Evolutionary conservation across 441 rosid species (phyloP), one percentile per base, ranked within the genome.

Genomic region (Hura crepitans): DNA sequence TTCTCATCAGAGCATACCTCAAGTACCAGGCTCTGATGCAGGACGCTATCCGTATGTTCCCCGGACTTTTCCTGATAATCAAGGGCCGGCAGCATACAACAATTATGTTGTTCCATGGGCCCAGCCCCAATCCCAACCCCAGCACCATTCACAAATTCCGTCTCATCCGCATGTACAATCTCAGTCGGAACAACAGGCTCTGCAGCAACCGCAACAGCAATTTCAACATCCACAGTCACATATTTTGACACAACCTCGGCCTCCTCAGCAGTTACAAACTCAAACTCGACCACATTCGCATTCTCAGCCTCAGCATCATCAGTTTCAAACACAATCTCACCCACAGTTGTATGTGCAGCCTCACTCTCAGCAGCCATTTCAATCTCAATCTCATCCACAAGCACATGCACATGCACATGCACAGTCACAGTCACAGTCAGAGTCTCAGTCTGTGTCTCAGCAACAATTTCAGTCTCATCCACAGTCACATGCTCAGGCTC

Each of bases 81-180:
- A 79, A 66, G 92, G 80, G 49, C 89, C 78, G 70, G 60, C 72
- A 30, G 69, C 84, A 13, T 86, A 76, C 74, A 66, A 65, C 72
- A 86, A 73, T 77, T 89, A 93, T 72, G 89, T 93, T n/a, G 94
- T 86, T 76, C 96, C 99, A 22, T 91, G 98, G 97, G 96, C 97
- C 37, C 89, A 85, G 46, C 76, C 88, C n/a, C 89, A 80, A 37
- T 72, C 53, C 0, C 84, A 71, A n/a, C n/a, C n/a, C n/a, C n/a
- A n/a, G 50, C 69, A 54, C 11, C 83, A 77, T 12, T 25, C 55
- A 39, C 74, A 64, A 31, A 15, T 56, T 62, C 47, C 76, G 33
- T 62, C 73, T 17, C 81, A 72, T 68, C 68, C 46, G 11, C 82
- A 69, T 6, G 54, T 42, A 39, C 82, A 56, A 56, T 27, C 73